Base-by-base conservation (phyloP, 2,329 filamentous ascomycete species). In the Pseudopyrenochaeta lycopersici region DNA sequence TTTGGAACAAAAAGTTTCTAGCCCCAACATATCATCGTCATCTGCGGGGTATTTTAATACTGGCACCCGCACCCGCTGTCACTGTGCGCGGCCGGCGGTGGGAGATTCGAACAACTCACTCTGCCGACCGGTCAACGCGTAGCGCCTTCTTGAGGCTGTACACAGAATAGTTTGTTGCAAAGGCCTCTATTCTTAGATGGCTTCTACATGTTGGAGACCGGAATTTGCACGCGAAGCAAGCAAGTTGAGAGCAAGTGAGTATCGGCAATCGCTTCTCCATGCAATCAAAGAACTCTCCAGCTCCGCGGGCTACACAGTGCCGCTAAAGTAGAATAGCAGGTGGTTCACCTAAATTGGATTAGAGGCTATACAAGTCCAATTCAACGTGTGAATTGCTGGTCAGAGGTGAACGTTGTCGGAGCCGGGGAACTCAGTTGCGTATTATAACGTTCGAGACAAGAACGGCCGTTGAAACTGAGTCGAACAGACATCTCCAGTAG, bases 61-160 rank as follows among this genome's bases (percentile, higher is more conserved):
- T 55, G 42, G 55, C 58, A 42, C 40, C 40, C 35, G 46, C 39
- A 43, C 48, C 53, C 56, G 44, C 58, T 58, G 57, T 61, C 55
- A 56, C 61, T 64, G 67, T 54, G 54, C 46, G 60, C 47, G 52
- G 53, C 62, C 65, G 63, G 66, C 66, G 68, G 70, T 70, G 66
- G 65, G 46, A 44, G 50, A 63, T 64, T 68, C 58, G 64, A 63
- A 62, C 70, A 71, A 58, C 64, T 60, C 67, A 70, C 47, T 46
- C 32, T 42, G 49, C 40, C 36, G 41, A 62, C 50, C 56, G 58
- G 56, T 66, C 52, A 66, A 51, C 49, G 46, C 41, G 51, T 15
- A 58, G 29, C 29, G 23, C 45, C 53, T 56, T 53, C 18, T 21
- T 46, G 32, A 46, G 27, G 15, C 42, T 32, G 42, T 46, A 31